Conservation (phyloP, 2,329 filamentous ascomycete genomes). For the Sclerotiophoma versabilis region DNA sequence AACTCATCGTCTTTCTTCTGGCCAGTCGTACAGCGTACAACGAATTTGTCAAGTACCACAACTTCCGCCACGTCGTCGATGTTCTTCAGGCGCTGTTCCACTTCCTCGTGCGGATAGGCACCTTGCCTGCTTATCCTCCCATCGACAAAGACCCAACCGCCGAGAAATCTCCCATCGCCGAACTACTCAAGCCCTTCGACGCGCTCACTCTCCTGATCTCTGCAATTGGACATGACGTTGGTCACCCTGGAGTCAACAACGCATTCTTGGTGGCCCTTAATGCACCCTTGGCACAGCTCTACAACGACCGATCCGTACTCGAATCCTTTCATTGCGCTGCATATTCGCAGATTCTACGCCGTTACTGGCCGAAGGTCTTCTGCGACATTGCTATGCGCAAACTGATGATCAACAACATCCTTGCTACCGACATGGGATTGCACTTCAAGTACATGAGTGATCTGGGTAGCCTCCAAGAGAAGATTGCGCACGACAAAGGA, state of each 20-base stretch:
- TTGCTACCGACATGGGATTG: constrained; percentile 96
- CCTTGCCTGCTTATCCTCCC: constrained; percentile 71
- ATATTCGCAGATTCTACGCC: constrained; percentile 91
- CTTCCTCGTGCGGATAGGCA: constrained; percentile 83
- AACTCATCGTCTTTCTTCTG: constrained; percentile 83
- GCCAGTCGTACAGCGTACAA: constrained; percentile 96
- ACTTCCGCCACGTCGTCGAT: constrained; percentile 96
- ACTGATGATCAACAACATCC: constrained; percentile 95
- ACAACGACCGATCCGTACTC: constrained; percentile 95
- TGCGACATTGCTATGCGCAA: constrained; percentile 80
- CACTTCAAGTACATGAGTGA: constrained; percentile 97
- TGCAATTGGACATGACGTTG: constrained; percentile 97
- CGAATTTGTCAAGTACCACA: constrained; percentile 94
- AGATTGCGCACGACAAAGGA: constrained; percentile 70
- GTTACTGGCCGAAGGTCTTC: constrained; percentile 88
- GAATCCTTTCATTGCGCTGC: constrained; percentile 98
- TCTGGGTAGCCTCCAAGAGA: constrained; percentile 80
- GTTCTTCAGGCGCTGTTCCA: constrained; percentile 92
- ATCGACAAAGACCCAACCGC: constrained; percentile 38
- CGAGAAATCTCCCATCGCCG: constrained; percentile 70
- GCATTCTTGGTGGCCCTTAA: constrained; percentile 92
- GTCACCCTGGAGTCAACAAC: constrained; percentile 97
- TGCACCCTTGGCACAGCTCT: constrained; percentile 89
- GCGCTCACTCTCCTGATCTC: constrained; percentile 88
- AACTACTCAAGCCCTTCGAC: constrained; percentile 83